These are phyloP conservation scores for Neonectria magnoliae DNA, from an alignment of 2,329 filamentous ascomycete species.

Conservation along the genomic window DNA sequence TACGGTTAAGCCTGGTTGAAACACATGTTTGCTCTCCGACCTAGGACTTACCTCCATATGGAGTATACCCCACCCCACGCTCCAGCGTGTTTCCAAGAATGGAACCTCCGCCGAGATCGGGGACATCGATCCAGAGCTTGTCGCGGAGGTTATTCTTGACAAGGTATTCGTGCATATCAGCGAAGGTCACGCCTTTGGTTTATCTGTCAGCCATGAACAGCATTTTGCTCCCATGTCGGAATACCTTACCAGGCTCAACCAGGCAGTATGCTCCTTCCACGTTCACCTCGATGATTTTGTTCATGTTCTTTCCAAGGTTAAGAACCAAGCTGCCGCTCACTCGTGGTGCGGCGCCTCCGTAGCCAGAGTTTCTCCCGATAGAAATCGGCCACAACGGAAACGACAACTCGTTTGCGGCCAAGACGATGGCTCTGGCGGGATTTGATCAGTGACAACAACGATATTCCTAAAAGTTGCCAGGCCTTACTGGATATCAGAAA, in stretches of 20 bases:
- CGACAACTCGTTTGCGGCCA: conserved; percentile 24
- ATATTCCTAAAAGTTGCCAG: too few relatives aligned
- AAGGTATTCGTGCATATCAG: conserved; percentile 15
- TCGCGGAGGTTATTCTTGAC: conserved; percentile 16
- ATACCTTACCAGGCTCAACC: conserved; percentile 16
- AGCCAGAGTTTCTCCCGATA: conserved; percentile 23
- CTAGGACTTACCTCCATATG: conserved; percentile 15
- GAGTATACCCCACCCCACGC: conserved; percentile 26
- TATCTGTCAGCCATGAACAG: background rate
- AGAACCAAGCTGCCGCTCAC: conserved; percentile 16
- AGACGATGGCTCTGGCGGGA: background rate
- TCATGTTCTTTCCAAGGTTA: conserved; percentile 20
- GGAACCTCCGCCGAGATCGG: conserved; percentile 20
- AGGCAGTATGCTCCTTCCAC: conserved; percentile 23
- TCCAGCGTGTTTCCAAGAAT: conserved; percentile 20
- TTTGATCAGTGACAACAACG: too few relatives aligned
- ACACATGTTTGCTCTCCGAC: background rate
- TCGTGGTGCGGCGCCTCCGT: conserved; percentile 18
- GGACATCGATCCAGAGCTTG: conserved; percentile 23
- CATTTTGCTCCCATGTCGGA: background rate
- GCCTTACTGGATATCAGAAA: conserved; percentile 27
- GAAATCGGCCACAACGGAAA: conserved; percentile 37
- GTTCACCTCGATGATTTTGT: conserved; percentile 24
- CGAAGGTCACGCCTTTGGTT: conserved; percentile 6
- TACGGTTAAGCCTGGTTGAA: background rate